Base-by-base conservation (phyloP, 106 monocot genomes). In the Chionographis japonica region DNA sequence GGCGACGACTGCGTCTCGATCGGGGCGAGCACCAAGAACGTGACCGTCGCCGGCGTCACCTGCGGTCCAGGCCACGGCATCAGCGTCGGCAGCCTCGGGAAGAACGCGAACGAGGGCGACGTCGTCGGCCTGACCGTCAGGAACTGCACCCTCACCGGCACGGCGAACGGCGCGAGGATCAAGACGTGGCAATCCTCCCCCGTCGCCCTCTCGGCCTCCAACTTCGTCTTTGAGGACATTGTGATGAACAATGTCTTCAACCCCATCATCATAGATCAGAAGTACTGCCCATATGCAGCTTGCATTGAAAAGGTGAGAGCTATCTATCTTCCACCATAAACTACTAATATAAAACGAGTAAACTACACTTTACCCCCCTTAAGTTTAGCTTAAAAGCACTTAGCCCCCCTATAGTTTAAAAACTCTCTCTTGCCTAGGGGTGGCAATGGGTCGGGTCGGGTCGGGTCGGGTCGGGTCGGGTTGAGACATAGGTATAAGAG, bases 31-130 rank as follows among this genome's bases (percentile, higher is more conserved):
- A 80, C 71, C 54, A 60, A 59, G 0, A 50, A 72, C 2, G 52
- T 93, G 0, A 14, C 40, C 0, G 61, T 89, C 41, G 15, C 60
- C 9, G 10, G 50, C 8, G 55, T 93, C 61, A 58, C 8, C 12
- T 93, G 93, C 46, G 89, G 93, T 0, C 93, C 93, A 1, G 91
- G 87, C 1, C 91, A 91, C n/a, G 91, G 91, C 17, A 91, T 91
- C 63, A 81, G 80, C 66, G 50, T 81, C 4, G 80, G 80, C 2
- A 81, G 75, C 18, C 43, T 81, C 0, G 80, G 80, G 2, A 71
- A 64, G 52, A 15, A 60, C 8, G 17, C 3, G 3, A 19, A 55
- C 2, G 70, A 81, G 38, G 40, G 42, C 15, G 70, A 81, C 37
- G 71, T 80, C 2, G 46, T 53, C 12, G 75, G 75, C 0, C 8